A percentile compares a stretch with the other conserved stretches of the same genome.
Evolutionary conservation across 2,329 filamentous ascomycete genomes (phyloP).

Genomic region (Alternaria sp.): DNA sequence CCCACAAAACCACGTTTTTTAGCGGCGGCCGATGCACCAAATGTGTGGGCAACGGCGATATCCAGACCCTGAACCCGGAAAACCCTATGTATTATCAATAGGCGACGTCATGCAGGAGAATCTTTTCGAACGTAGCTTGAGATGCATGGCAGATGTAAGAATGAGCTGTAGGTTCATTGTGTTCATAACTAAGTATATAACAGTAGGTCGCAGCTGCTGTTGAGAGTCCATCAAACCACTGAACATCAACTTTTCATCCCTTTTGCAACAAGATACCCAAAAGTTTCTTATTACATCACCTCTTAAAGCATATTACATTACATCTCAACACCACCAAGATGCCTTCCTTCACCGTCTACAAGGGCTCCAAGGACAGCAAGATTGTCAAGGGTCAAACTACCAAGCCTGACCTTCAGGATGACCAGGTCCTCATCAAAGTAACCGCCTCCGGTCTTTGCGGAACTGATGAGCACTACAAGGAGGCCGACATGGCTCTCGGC

Average conservation of each 20-base stretch:
- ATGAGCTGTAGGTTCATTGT: neutral
- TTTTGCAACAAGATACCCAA: constrained; percentile 6
- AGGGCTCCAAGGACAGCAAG: constrained; percentile 66
- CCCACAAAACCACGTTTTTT: constrained; percentile 13
- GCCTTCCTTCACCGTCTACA: constrained; percentile 68
- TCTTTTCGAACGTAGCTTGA: constrained; percentile 19
- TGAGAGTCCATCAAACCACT: neutral
- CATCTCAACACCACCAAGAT: constrained; percentile 29
- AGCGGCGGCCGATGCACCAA: constrained; percentile 23
- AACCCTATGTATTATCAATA: constrained; percentile 22
- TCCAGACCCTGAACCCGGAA: constrained; percentile 17
- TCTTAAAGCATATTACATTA: neutral
- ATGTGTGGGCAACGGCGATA: constrained; percentile 20
- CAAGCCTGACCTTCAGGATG: constrained; percentile 54
- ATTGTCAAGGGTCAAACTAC: constrained; percentile 61
- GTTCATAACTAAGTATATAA: constrained; percentile 18
- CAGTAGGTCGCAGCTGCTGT: neutral
- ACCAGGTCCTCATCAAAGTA: constrained; percentile 69
- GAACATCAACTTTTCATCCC: constrained; percentile 2
- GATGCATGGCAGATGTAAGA: constrained; percentile 3
- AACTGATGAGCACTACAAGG: constrained; percentile 61
- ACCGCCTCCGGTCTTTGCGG: constrained; percentile 74
- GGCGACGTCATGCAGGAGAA: constrained; percentile 33
- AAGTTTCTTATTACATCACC: neutral
- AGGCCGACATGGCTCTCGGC: constrained; percentile 58